Percentiles rank a stretch among this genome's conserved stretches.
Evolutionary conservation across 768 basidiomycete genomes (phyloP).

Genomic region (Pisolithus tinctorius): DNA sequence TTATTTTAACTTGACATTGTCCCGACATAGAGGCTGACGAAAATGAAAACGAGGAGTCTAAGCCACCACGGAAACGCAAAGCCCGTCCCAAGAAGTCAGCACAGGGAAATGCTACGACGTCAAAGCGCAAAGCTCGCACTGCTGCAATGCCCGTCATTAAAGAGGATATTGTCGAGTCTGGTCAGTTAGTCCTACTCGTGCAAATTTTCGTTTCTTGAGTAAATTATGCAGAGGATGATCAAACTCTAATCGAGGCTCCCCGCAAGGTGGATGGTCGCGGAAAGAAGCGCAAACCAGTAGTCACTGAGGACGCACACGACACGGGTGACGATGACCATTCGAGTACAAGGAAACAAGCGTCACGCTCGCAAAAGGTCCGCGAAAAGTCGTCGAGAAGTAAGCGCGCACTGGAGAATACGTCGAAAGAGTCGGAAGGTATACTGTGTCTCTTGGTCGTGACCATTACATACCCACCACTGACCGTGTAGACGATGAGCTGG

Average conservation of each 20-base stretch:
- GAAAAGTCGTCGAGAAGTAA: not conserved
- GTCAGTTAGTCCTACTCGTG: not conserved
- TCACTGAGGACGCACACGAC: not conserved
- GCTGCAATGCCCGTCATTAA: not conserved
- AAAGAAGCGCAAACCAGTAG: slow-evolving; percentile 4
- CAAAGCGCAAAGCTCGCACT: not conserved
- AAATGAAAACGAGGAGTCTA: not conserved
- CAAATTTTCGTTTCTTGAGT: not conserved
- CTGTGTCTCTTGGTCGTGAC: too few species aligned
- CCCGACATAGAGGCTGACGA: not conserved
- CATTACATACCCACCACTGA: too few species aligned
- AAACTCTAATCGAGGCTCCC: slow-evolving; percentile 19
- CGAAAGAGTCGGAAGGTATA: too few species aligned
- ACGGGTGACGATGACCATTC: not conserved
- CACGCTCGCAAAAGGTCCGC: not conserved
- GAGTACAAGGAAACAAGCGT: slow-evolving; percentile 4
- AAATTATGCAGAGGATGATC: slow-evolving; percentile 20
- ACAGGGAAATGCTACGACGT: not conserved
- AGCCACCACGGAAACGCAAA: not conserved
- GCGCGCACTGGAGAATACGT: too few species aligned
- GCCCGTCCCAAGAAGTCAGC: not conserved
- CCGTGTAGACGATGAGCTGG: not conserved
- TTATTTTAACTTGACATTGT: not conserved
- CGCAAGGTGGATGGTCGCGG: slow-evolving; percentile 3
- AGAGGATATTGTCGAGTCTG: not conserved